These are phyloP conservation scores for Aspergillus avenaceus DNA, from an alignment of 495 filamentous ascomycete species.

Conservation along the genomic window DNA sequence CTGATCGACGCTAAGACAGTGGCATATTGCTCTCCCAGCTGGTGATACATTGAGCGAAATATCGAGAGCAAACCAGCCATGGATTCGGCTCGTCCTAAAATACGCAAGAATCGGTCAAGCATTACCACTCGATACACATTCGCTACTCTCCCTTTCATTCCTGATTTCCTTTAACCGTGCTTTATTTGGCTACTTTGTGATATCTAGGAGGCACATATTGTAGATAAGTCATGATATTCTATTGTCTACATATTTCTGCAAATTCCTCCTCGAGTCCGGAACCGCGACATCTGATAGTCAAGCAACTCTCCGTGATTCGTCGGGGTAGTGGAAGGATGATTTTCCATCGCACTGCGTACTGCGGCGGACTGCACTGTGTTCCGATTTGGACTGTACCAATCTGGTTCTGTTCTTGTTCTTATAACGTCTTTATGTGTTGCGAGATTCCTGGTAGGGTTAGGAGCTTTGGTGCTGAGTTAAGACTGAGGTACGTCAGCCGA, in stretches of 20 bases:
- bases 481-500: slow-evolving; percentile 3
- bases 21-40: not conserved
- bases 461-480: not conserved
- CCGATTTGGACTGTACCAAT: not conserved
- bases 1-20: slow-evolving; percentile 32
- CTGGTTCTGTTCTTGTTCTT: not conserved
- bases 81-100: not conserved
- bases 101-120: not conserved
- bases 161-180: slow-evolving; percentile 1
- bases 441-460: not conserved
- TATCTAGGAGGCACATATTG: slow-evolving; percentile 4
- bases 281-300: not conserved
- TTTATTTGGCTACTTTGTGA: slow-evolving; percentile 13
- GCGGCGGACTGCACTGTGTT: not conserved
- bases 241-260: not conserved
- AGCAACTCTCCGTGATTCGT: not conserved
- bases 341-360: not conserved
- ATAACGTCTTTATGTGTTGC: not conserved
- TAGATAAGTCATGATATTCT: slow-evolving; percentile 1
- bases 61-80: not conserved
- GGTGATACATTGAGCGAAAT: not conserved
- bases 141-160: slow-evolving; percentile 7
- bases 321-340: not conserved
- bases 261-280: not conserved
- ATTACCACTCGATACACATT: slow-evolving; percentile 8